Evolutionary conservation across 176 grass and related monocot species (phyloP), one percentile per base, ranked within the genome.

Genomic region (Melocanna baccifera): DNA sequence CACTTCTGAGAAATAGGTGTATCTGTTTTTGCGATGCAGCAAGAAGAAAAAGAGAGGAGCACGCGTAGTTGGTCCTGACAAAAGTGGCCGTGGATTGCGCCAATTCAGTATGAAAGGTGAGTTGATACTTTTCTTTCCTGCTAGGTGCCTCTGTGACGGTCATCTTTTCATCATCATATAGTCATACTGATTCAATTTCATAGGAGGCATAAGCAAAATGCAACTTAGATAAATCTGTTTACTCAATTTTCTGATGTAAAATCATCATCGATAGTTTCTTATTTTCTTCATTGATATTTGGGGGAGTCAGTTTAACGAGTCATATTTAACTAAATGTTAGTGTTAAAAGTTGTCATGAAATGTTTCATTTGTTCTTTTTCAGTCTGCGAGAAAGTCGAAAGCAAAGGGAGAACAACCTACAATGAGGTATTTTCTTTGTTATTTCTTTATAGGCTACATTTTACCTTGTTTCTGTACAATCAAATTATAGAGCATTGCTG

Each of bases 351-450:
- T 79, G 50, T 80, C 19, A 50, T 81, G 37, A 73, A 52, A 8
- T 59, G 61, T 70, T 82, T 52, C 64, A 55, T 86, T 62, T 83
- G 11, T 64, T 80, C 52, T 32, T 82, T 84, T 89, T 62, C 86
- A 99, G 97, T 96, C 20, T 99, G 97, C 42, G 93, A 99, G 78
- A 99, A 96, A 92, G 97, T 99, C 8, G 93, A 99, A 96, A 95
- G 91, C 91, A 99, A 99, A 89, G 97, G 93, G 50, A 96, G 97
- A 85, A 99, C 97, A 75, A 99, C 97, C 55, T 99, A 99, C 83
- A 99, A 99, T 76, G 97, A 99, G 93, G 96, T 98, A 86, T 80
- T 56, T 74, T 18, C 26, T 40, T 81, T 52, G 41, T 83, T 42
- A 59, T 90, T 83, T 63, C 71, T 25, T 75, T 83, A 7, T 36